Percentiles rank a stretch among this genome's conserved stretches.
Conservation (phyloP, 2,329 filamentous ascomycete genomes). For the Beauveria rudraprayagi region DNA sequence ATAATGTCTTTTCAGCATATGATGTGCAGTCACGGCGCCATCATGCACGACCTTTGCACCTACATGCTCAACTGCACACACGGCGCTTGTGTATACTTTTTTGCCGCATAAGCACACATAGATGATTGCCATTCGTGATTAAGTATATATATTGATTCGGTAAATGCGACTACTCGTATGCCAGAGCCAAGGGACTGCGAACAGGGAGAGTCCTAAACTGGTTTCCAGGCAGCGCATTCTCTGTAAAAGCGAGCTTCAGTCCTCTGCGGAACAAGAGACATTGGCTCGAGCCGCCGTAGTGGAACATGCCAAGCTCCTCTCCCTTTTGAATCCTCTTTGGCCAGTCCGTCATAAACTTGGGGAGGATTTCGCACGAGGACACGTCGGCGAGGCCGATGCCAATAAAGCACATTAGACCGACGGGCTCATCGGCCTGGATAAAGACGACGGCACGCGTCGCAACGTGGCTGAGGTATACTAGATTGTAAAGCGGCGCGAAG, state of each 20-base stretch:
- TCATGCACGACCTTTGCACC: neutral
- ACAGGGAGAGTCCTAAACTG: neutral
- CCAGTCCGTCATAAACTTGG: conserved; percentile 8
- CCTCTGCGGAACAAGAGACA: conserved; percentile 54
- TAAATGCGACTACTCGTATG: neutral
- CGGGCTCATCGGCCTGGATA: conserved; percentile 56
- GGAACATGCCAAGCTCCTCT: conserved; percentile 64
- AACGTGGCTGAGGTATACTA: conserved; percentile 54
- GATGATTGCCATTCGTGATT: too few relatives aligned
- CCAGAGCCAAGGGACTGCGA: neutral
- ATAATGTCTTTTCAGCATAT: neutral
- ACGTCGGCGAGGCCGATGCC: conserved; percentile 66
- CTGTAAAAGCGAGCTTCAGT: conserved; percentile 30
- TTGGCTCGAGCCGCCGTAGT: conserved; percentile 60
- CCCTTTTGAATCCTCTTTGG: conserved; percentile 40
- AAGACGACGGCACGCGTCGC: conserved; percentile 60
- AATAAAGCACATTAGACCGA: conserved; percentile 61
- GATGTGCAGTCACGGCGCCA: neutral
- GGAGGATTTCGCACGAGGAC: conserved; percentile 50
- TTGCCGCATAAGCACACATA: neutral
- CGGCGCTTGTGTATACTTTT: neutral
- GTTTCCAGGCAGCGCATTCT: conserved; percentile 13
- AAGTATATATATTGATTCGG: neutral
- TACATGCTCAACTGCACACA: neutral
- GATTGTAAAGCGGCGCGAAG: conserved; percentile 27